Evolutionary conservation across 2,329 filamentous ascomycete species (phyloP).

Genomic region (Penicillium crustosum): DNA sequence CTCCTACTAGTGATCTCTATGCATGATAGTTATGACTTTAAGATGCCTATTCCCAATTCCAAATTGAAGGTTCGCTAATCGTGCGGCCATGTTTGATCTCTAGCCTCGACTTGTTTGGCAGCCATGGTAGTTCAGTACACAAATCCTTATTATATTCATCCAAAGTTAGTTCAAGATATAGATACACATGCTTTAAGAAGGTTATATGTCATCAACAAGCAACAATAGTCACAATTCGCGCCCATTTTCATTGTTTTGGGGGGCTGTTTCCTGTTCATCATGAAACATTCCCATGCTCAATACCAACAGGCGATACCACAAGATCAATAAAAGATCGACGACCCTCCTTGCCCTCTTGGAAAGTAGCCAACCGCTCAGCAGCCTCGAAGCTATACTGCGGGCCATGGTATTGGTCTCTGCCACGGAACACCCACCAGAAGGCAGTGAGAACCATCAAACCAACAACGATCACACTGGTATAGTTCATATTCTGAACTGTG

Average conservation of each 20-base stretch:
- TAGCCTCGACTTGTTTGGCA: neutral
- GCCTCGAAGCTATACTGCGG: constrained; percentile 51
- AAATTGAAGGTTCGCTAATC: neutral
- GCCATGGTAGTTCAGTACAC: neutral
- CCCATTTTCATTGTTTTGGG: neutral
- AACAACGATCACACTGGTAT: constrained; percentile 41
- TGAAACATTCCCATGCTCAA: constrained; percentile 3
- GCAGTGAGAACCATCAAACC: constrained; percentile 37
- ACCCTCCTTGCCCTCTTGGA: constrained; percentile 19
- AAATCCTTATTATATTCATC: neutral
- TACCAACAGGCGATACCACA: neutral
- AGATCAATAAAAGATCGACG: constrained; percentile 19
- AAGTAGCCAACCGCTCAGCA: constrained; percentile 54
- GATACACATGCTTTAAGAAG: neutral
- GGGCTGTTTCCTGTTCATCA: neutral
- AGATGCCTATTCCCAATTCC: constrained; percentile 1
- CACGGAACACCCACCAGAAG: constrained; percentile 37
- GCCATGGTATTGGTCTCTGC: constrained; percentile 33
- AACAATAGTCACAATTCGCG: neutral
- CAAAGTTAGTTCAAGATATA: neutral
- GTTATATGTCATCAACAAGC: neutral
- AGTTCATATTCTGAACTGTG: constrained; percentile 55
- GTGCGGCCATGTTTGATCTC: neutral
- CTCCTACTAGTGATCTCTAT: neutral
- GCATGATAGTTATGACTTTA: constrained; percentile 17